Base-by-base conservation (phyloP, 352 stramenopile species). In the Phytophthora foliorum region DNA sequence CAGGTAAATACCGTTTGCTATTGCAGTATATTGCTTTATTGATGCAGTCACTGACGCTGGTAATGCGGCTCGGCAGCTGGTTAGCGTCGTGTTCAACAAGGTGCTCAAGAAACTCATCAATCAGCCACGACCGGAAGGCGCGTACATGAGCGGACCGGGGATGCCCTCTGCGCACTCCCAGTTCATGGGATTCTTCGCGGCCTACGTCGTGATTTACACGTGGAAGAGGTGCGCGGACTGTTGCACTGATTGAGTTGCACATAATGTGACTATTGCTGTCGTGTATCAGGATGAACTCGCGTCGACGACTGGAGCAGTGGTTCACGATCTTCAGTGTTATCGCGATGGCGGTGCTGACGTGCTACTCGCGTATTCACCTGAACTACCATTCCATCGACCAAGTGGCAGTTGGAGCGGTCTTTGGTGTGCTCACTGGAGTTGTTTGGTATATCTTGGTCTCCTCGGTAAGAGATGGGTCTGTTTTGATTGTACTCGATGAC, bases 151-250 rank as follows among this genome's bases (percentile, higher is more conserved):
- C 25, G 87, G 87, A 32, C 68, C 73, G 5, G 86, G 89, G 2
- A 96, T 95, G 87, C 89, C 87, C 10, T 95, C 87, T 2, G 86
- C 87, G 9, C 87, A 96, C 69, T 79, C 87, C 16, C 89, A 96
- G 60, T 95, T 95, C 57, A 84, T 94, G 63, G 69, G 74, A 0
- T 95, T 96, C 74, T 96, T 96, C 44, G 71, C 87, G 6, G 72
- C 75, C 22, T 95, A 94, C 52, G 67, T 85, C 44, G 63, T 92
- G 42, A 74, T 83, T 7, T 95, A 94, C 77, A 94, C 86, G 5
- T 69, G 67, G 38, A 87, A 80, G 54, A 77, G 86, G 87, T 92
- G 24, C 24, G 55, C 7, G 44, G 7, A 24, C 48, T 54, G 16
- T 14, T 36, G 27, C 11, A 71, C 6, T 44, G 4, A 25, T 57